Evolutionary conservation across 768 basidiomycete genomes (phyloP).

Genomic region (Leccinellum luteum): DNA sequence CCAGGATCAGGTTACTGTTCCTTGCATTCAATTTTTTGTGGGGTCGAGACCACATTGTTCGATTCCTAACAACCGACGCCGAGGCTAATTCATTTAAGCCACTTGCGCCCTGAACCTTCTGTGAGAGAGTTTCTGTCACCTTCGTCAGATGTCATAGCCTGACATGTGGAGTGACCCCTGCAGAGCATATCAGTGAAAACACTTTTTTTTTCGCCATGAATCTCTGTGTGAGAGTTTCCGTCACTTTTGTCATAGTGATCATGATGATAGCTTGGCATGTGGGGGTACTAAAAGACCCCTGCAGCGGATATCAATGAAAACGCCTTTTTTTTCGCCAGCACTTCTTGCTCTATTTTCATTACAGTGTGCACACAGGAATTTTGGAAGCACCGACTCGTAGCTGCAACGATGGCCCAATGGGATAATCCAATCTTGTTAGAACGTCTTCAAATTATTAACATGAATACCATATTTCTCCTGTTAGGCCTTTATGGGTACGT

Average conservation of each 20-base stretch:
- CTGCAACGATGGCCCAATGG: constrained; percentile 23
- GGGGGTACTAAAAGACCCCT: not conserved
- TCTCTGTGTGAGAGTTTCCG: not conserved
- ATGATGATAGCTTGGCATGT: not conserved
- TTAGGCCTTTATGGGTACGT: constrained; percentile 26
- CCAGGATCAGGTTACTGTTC: not conserved
- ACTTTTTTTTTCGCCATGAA: too few relatives aligned
- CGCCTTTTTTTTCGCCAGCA: not conserved
- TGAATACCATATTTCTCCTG: constrained; percentile 15
- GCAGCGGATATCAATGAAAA: not conserved
- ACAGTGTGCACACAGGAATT: not conserved
- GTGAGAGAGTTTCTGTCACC: too few relatives aligned
- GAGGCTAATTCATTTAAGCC: not conserved
- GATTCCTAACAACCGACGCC: not conserved
- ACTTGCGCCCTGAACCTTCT: not conserved
- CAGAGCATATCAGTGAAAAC: too few relatives aligned
- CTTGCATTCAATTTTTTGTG: not conserved
- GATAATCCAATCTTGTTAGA: constrained; percentile 1
- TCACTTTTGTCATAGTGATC: not conserved
- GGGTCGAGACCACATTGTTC: too few relatives aligned
- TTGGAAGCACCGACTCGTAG: not conserved
- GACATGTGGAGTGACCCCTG: too few relatives aligned
- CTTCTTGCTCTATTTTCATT: not conserved
- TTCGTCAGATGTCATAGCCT: too few relatives aligned
- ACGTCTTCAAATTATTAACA: not conserved